Evolutionary conservation across 768 basidiomycete species (phyloP).

Genomic region (Lentinula edodes): DNA sequence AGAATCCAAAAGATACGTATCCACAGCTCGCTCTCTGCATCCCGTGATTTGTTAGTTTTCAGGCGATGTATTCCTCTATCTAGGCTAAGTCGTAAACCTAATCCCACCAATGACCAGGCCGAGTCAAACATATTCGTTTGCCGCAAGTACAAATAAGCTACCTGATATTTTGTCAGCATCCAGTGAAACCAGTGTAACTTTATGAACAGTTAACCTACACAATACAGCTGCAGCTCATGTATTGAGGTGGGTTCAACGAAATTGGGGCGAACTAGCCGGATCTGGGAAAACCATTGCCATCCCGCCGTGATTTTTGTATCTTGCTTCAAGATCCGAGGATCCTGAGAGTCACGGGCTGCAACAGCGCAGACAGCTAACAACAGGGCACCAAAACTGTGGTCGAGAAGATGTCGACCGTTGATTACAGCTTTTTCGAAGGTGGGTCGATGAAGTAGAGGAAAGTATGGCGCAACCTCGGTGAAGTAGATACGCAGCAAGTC

Average conservation of each 20-base stretch:
- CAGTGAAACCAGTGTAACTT: not conserved
- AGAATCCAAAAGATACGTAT: slow-evolving; percentile 11
- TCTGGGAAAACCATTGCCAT: slow-evolving; percentile 31
- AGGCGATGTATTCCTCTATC: slow-evolving; percentile 40
- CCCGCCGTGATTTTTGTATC: slow-evolving; percentile 13
- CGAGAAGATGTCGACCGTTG: not conserved
- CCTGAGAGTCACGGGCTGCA: slow-evolving; percentile 37
- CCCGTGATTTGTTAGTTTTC: slow-evolving; percentile 11
- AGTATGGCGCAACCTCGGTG: slow-evolving; percentile 24
- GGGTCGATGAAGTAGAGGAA: slow-evolving; percentile 48
- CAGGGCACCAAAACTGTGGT: slow-evolving; percentile 28
- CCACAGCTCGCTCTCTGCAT: slow-evolving; percentile 2
- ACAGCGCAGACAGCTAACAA: slow-evolving; percentile 50
- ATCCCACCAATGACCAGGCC: slow-evolving; percentile 29
- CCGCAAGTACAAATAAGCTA: slow-evolving; percentile 17
- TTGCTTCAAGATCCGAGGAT: slow-evolving; percentile 31
- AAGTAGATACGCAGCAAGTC: slow-evolving; percentile 48
- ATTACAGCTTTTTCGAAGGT: slow-evolving; percentile 36
- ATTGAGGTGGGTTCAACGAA: slow-evolving; percentile 25
- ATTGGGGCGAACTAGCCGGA: slow-evolving; percentile 27
- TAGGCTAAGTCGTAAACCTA: slow-evolving; percentile 32
- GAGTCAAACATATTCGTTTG: slow-evolving; percentile 21
- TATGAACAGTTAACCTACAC: slow-evolving; percentile 23
- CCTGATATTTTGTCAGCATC: slow-evolving; percentile 1
- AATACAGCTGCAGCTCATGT: slow-evolving; percentile 32